phyloP scores from a whole-genome alignment of 176 grass and related monocot genomes.

The Eragrostis nindensis region DNA sequence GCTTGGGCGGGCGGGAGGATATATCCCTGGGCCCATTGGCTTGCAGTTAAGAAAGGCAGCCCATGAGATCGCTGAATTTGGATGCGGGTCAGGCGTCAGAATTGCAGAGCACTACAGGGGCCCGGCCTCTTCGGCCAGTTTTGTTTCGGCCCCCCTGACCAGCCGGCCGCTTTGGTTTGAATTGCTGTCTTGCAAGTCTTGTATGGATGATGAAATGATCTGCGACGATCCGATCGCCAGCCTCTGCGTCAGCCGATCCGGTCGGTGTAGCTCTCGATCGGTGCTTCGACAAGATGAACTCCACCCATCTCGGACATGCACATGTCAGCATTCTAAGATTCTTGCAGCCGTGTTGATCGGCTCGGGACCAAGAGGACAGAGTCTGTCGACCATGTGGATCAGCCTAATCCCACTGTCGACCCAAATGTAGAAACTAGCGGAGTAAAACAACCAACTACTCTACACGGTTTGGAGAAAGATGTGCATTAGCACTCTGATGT shows the following conservation, averaged over 20 bases:
- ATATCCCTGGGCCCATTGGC: background rate
- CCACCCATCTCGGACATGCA: background rate
- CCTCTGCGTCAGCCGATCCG: background rate
- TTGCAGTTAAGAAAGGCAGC: background rate
- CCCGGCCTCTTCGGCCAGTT: background rate
- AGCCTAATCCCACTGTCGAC: background rate
- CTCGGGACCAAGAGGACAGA: background rate
- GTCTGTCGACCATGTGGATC: background rate
- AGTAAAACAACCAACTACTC: background rate
- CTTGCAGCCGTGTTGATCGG: background rate
- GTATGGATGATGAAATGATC: too few relatives aligned
- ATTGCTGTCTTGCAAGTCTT: background rate
- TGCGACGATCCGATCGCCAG: background rate
- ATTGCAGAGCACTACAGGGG: background rate
- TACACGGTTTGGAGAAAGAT: background rate
- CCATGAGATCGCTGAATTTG: background rate
- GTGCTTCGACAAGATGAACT: slow-evolving; percentile 9
- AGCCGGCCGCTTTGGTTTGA: background rate
- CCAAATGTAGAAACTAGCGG: background rate
- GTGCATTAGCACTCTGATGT: background rate
- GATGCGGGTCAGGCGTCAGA: background rate
- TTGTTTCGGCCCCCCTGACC: background rate
- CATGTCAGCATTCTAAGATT: background rate
- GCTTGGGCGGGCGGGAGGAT: background rate
- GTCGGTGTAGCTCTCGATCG: too few relatives aligned